These are phyloP conservation scores for Solanum phureja DNA, from an alignment of 257 asterid species.

Conservation along the genomic window DNA sequence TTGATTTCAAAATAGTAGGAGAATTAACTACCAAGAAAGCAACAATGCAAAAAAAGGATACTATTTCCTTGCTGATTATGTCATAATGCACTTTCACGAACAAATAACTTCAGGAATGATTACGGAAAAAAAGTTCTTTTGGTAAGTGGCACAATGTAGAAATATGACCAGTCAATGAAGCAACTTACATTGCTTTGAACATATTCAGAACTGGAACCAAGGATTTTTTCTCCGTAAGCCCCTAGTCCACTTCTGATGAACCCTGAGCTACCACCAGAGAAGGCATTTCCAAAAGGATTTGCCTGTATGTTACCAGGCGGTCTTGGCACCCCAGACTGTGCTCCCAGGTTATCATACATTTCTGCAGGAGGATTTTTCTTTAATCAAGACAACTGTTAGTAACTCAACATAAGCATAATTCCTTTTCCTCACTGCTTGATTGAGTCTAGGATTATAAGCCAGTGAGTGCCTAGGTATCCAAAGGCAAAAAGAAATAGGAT, in stretches of 20 bases:
- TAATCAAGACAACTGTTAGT: background rate
- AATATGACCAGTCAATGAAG: background rate
- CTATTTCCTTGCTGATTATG: background rate
- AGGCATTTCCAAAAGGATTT: constrained; percentile 4
- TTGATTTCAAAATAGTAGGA: background rate
- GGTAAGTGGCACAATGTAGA: background rate
- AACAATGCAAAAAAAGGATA: background rate
- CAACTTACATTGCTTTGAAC: constrained; percentile 8
- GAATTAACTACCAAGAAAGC: background rate
- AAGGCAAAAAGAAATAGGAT: background rate
- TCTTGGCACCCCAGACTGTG: constrained; percentile 1
- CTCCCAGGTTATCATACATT: constrained; percentile 4
- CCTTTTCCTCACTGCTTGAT: background rate
- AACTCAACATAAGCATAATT: background rate
- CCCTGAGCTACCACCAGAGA: constrained; percentile 7
- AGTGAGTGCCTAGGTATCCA: background rate
- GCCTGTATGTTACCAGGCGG: background rate
- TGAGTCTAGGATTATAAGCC: background rate
- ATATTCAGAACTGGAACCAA: constrained; percentile 15
- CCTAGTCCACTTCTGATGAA: constrained; percentile 3
- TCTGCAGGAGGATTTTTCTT: background rate
- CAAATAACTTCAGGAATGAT: background rate
- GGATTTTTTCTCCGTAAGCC: constrained; percentile 9
- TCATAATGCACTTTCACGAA: background rate
- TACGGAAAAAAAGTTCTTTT: background rate